Base-by-base conservation (phyloP, 2,329 filamentous ascomycete genomes). In the Venturia asperata region DNA sequence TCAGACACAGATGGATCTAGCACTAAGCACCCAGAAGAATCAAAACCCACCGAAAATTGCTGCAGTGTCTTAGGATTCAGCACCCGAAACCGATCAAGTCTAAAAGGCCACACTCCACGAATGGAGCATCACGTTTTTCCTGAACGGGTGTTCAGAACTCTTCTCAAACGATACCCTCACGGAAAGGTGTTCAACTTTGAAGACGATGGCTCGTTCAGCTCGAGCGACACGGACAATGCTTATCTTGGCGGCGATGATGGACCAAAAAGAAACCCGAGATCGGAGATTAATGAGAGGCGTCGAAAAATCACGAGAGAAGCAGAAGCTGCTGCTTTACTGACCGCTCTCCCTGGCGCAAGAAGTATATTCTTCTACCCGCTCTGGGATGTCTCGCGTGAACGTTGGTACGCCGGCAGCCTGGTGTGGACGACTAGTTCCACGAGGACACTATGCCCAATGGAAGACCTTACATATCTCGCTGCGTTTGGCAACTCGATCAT, bases 401-500 rank as follows among this genome's bases (percentile, higher is more conserved):
- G 62, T 11, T 58, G 47, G 62, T 65, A 34, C n/a, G 24, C 62
- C 4, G 65, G 13, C 49, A 1, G 64, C 72, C 24, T 76, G 72
- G 73, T 67, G 72, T 13, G 74, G 74, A 65, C 56, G 4, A 30
- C 42, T 13, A 47, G 42, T n/a, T 73, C 76, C 1, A 77, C 76
- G 0, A 77, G 80, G 1, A 72, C 77, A 2, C 80, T 85, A 42
- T 78, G 77, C 0, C 68, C 74, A 0, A 74, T 79, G 27, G 76
- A 79, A 9, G 83, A 85, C 45, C 74, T 86, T 1, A 80, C 77
- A 13, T 82, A 81, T 42, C 74, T 85, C 5, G 73, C 75, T 4
- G 81, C 80, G 0, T 85, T 85, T 67, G 79, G 79, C 0, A 80
- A 81, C 64, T 79, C 81, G 0, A 81, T 84, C n/a, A 85, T 85